Evolutionary conservation across 2,329 filamentous ascomycete species (phyloP).

Genomic region (Sodiomyces alkalinus): DNA sequence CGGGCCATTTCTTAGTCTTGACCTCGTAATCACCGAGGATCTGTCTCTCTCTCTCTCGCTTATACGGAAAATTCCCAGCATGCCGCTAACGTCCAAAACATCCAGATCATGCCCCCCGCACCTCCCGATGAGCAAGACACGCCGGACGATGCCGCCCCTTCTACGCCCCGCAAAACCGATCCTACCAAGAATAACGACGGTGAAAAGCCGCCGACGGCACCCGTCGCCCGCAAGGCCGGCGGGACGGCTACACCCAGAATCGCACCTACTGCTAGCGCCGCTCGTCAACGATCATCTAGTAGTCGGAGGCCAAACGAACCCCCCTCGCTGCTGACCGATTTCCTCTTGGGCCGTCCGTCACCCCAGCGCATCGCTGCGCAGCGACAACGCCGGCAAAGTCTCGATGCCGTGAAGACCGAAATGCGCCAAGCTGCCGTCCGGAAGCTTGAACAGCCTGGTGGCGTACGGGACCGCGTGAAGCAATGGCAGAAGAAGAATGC

Average conservation of each 20-base stretch:
- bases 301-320: slow-evolving; percentile 26
- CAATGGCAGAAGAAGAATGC: slow-evolving; percentile 74
- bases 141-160: slow-evolving; percentile 1
- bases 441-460: slow-evolving; percentile 45
- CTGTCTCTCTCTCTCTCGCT: background rate
- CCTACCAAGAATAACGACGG: background rate
- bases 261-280: slow-evolving; percentile 23
- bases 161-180: slow-evolving; percentile 2
- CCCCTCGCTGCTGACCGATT: slow-evolving; percentile 36
- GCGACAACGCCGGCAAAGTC: slow-evolving; percentile 31
- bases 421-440: slow-evolving; percentile 38
- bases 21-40: background rate
- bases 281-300: slow-evolving; percentile 19
- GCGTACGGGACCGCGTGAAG: slow-evolving; percentile 65
- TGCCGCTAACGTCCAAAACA: slow-evolving; percentile 3
- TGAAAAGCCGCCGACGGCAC: background rate
- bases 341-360: slow-evolving; percentile 40
- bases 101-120: slow-evolving; percentile 8
- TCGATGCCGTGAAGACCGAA: slow-evolving; percentile 42
- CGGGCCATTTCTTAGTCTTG: too few relatives aligned
- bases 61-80: background rate
- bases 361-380: slow-evolving; percentile 38
- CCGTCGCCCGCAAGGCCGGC: slow-evolving; percentile 3
- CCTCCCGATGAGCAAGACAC: slow-evolving; percentile 7
- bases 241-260: slow-evolving; percentile 21